Evolutionary conservation across 371 early-diverging fungal genomes (phyloP).

Genomic region (Mycotypha africana): DNA sequence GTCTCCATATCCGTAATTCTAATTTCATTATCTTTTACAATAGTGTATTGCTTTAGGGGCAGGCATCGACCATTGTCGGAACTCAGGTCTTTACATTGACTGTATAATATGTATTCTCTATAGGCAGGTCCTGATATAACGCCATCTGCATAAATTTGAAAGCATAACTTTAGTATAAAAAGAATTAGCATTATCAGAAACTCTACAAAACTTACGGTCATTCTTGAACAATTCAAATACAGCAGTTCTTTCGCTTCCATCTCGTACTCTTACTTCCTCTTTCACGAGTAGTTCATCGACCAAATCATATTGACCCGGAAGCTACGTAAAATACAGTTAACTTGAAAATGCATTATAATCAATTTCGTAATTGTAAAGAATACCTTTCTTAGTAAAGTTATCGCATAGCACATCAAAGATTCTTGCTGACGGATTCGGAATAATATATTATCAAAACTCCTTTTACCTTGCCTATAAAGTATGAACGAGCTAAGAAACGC

Average conservation of each 20-base stretch:
- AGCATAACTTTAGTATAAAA: neutral
- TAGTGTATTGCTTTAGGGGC: constrained; percentile 29
- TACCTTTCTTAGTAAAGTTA: constrained; percentile 61
- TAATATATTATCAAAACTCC: constrained; percentile 38
- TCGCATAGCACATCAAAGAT: constrained; percentile 54
- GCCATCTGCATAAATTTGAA: constrained; percentile 12
- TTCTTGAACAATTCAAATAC: constrained; percentile 55
- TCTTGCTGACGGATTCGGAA: constrained; percentile 53
- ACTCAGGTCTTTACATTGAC: constrained; percentile 18
- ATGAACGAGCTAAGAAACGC: too few relatives aligned
- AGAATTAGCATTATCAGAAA: neutral
- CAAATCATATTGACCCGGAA: constrained; percentile 65
- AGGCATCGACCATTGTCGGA: constrained; percentile 9
- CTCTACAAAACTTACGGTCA: constrained; percentile 45
- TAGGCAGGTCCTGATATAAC: constrained; percentile 40
- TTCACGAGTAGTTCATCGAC: constrained; percentile 53
- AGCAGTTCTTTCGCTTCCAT: constrained; percentile 56
- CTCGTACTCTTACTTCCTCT: constrained; percentile 42
- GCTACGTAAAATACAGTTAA: constrained; percentile 35
- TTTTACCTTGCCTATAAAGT: constrained; percentile 27
- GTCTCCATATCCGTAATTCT: constrained; percentile 33
- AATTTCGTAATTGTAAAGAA: too few relatives aligned
- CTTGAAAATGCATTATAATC: too few relatives aligned
- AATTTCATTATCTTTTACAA: constrained; percentile 36
- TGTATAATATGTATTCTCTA: constrained; percentile 46